phyloP scores from a whole-genome alignment of 768 basidiomycete species.

The Boletus rubropictus region DNA sequence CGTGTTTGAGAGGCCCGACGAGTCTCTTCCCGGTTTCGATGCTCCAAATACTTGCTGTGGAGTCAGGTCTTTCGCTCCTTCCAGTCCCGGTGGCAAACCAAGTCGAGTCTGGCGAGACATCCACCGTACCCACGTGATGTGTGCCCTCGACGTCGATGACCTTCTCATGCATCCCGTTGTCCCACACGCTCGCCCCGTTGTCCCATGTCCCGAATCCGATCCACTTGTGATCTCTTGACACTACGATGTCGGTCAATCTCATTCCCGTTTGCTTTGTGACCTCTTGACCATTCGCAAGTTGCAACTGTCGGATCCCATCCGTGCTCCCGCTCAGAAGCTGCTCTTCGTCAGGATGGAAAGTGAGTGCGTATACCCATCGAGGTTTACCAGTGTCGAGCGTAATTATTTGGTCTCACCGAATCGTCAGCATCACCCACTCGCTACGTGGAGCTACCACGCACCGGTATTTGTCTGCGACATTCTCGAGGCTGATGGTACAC shows the following conservation, averaged over 20 bases:
- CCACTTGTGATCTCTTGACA: background rate
- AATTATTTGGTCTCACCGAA: background rate
- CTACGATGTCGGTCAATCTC: background rate
- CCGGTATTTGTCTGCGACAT: background rate
- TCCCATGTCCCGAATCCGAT: background rate
- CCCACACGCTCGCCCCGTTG: background rate
- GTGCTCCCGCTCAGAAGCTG: background rate
- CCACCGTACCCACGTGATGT: background rate
- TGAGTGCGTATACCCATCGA: background rate
- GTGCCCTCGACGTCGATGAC: background rate
- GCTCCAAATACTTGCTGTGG: background rate
- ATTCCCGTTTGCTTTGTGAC: background rate
- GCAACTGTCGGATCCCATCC: background rate
- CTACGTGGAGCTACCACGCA: background rate
- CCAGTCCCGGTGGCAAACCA: background rate
- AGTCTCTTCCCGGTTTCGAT: background rate
- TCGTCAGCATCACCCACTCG: background rate
- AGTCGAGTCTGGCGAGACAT: background rate
- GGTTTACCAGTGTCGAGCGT: background rate
- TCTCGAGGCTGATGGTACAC: background rate
- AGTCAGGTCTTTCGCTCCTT: accelerated
- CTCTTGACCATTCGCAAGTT: background rate
- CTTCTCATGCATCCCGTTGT: background rate
- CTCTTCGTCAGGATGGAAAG: background rate
- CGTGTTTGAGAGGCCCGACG: background rate